Base-by-base conservation (phyloP, 352 stramenopile species). In the Thalassiosira sp. region DNA sequence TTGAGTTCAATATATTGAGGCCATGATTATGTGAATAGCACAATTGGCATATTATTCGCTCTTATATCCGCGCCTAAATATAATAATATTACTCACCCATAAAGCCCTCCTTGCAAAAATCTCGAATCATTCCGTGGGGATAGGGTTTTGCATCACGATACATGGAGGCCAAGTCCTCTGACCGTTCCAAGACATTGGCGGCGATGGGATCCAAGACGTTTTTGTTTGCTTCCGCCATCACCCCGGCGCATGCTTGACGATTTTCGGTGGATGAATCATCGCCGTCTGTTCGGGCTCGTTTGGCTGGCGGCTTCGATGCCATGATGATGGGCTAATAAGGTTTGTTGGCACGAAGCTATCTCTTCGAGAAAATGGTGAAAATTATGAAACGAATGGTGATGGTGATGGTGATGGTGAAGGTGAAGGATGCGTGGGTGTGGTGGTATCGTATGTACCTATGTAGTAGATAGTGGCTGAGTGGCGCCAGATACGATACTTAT, bases 21-120 rank as follows among this genome's bases (percentile, higher is more conserved):
- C 11, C 35, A 67, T 35, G 15, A 51, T 49, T 16, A 45, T n/a
- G n/a, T n/a, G n/a, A 16, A 45, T 13, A 45, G 11, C 10, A 15
- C 16, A 1, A 3, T 16, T n/a, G 11, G 16, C 13, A 45, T 37
- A 37, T 37, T 37, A 8, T 8, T 37, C 8, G 31, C 3, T 37
- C 3, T 37, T n/a, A 45, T n/a, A 45, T 64, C 25, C 16, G 11
- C 20, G 27, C 20, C 22, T 52, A n/a, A n/a, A n/a, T n/a, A n/a
- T n/a, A n/a, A n/a, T n/a, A n/a, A 27, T 37, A 8, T 37, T 16
- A 57, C 68, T 77, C 57, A 79, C 70, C 54, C 18, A 85, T 56
- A 54, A 85, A 81, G 0, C 72, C 72, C 35, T 72, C n/a, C 7
- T 49, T 45, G 52, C 70, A 85, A 77, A 85, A 81, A 8, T 76